phyloP scores from a whole-genome alignment of 2,329 filamentous ascomycete genomes.

The Venturia nashicola region DNA sequence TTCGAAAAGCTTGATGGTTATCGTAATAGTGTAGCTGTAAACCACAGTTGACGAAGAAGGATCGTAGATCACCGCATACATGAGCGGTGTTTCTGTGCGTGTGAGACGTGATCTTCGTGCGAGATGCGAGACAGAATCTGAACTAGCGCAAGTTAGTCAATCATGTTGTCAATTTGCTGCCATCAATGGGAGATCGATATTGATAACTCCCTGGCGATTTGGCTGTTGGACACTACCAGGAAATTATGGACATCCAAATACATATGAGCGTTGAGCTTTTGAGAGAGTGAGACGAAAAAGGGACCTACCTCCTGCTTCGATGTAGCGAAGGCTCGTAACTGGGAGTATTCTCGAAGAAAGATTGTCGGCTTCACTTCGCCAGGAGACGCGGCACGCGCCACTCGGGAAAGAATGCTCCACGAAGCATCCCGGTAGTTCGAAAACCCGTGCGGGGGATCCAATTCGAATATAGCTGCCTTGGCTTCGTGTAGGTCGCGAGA shows the following conservation, averaged over 20 bases:
- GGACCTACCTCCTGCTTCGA: neutral
- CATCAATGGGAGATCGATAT: no score
- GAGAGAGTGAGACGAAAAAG: no score
- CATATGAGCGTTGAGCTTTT: no score
- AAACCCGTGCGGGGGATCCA: constrained; percentile 33
- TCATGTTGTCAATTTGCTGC: no score
- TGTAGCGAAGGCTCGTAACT: neutral
- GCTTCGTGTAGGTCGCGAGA: constrained; percentile 24
- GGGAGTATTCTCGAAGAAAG: neutral
- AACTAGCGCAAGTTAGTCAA: no score
- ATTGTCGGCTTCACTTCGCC: neutral
- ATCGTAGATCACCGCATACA: constrained; percentile 29
- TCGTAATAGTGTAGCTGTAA: constrained; percentile 30
- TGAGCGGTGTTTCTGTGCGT: constrained; percentile 34
- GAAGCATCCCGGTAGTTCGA: constrained; percentile 40
- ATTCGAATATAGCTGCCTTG: constrained; percentile 40
- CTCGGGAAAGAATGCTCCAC: constrained; percentile 32
- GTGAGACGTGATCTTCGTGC: constrained; percentile 32
- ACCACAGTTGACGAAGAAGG: constrained; percentile 35
- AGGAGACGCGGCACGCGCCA: constrained; percentile 20
- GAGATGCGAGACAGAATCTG: constrained; percentile 30
- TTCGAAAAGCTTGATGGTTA: constrained; percentile 28
- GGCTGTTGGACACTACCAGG: no score
- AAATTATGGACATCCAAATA: no score
- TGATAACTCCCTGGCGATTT: no score